Conservation (phyloP, 805 yeast species). For the Candida tallmaniae region DNA sequence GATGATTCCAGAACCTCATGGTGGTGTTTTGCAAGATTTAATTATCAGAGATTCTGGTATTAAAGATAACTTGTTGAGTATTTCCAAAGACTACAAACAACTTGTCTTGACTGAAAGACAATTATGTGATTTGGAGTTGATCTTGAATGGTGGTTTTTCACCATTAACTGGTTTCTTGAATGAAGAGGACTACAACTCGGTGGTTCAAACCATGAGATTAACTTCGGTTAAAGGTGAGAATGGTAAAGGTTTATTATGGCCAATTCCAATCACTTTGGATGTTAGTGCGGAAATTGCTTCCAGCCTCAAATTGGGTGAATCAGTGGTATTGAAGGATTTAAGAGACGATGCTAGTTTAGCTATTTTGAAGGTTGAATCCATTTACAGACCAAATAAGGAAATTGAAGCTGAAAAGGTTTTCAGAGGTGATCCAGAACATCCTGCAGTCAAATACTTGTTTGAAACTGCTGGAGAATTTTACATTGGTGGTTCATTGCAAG, state of each 20-base stretch:
- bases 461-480: conserved; percentile 78
- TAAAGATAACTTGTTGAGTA: conserved; percentile 47
- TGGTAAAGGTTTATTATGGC: conserved; percentile 71
- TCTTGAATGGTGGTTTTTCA: conserved; percentile 91
- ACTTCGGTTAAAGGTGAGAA: conserved; percentile 36
- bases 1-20: conserved; percentile 68
- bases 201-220: conserved; percentile 66
- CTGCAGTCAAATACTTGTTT: conserved; percentile 73
- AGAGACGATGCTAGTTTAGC: conserved; percentile 79
- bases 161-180: conserved; percentile 68
- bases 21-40: conserved; percentile 83
- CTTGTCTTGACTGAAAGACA: conserved; percentile 75
- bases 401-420: conserved; percentile 81
- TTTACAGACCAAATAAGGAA: conserved; percentile 76
- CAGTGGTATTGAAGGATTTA: conserved; percentile 73
- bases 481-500: conserved; percentile 85
- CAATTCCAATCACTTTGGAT: conserved; percentile 90
- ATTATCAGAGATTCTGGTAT: conserved; percentile 72
- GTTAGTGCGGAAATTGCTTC: conserved; percentile 47
- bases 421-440: conserved; percentile 97
- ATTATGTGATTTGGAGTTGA: conserved; percentile 87
- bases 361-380: conserved; percentile 71
- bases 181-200: conserved; percentile 64
- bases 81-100: conserved; percentile 38
- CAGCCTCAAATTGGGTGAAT: conserved; percentile 48